phyloP scores from a whole-genome alignment of 2,329 filamentous ascomycete genomes.

The Colletotrichum sansevieriae region DNA sequence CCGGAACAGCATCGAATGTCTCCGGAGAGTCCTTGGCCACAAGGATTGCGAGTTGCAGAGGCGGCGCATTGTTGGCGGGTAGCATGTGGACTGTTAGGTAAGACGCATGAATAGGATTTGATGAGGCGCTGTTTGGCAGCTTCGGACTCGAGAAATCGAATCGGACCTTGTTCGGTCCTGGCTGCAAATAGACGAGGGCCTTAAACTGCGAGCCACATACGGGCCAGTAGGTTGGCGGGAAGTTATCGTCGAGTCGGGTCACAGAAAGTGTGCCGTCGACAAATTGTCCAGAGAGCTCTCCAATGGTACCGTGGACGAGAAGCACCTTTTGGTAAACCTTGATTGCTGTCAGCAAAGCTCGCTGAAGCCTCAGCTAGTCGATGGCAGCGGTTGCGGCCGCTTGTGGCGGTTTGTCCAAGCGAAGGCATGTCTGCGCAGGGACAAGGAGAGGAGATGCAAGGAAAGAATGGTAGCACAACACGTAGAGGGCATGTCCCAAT shows the following conservation, averaged over 20 bases:
- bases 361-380: conserved; percentile 31
- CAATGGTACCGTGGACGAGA: conserved; percentile 84
- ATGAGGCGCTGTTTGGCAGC: conserved; percentile 75
- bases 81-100: conserved; percentile 90
- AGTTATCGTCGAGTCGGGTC: conserved; percentile 85
- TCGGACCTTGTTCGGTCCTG: conserved; percentile 88
- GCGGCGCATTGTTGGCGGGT: conserved; percentile 81
- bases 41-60: conserved; percentile 89
- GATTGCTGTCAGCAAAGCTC: conserved; percentile 44
- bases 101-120: conserved; percentile 80
- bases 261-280: conserved; percentile 80
- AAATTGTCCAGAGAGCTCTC: conserved; percentile 74
- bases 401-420: conserved; percentile 17
- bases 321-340: conserved; percentile 94
- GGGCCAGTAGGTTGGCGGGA: conserved; percentile 87
- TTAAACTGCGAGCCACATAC: conserved; percentile 94
- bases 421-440: not conserved
- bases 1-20: conserved; percentile 85
- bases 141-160: conserved; percentile 92
- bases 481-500: not conserved
- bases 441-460: not conserved
- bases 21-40: conserved; percentile 89
- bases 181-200: conserved; percentile 87
- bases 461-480: not conserved
- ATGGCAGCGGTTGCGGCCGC: conserved; percentile 10